phyloP scores from a whole-genome alignment of 306 rosid species.

The Oxytropis ochrocephala region DNA sequence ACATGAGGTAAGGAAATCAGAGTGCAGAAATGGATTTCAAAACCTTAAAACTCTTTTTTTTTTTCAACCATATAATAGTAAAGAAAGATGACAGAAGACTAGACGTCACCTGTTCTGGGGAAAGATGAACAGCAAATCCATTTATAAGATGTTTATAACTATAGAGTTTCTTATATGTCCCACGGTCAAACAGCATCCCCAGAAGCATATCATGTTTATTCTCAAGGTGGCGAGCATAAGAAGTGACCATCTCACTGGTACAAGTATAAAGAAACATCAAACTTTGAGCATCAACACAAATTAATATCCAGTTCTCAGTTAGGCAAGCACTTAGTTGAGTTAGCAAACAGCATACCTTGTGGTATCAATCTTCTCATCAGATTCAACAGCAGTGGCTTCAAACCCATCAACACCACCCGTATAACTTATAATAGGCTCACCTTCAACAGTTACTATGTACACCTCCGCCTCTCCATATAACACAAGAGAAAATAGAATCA shows the following conservation, averaged over 20 bases:
- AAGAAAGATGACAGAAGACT: conserved; percentile 4
- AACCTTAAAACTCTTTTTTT: background rate
- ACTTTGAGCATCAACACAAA: background rate
- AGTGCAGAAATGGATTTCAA: conserved; percentile 20
- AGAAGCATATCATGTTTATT: conserved; percentile 92
- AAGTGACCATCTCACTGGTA: conserved; percentile 64
- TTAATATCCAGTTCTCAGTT: conserved; percentile 8
- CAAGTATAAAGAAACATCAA: conserved; percentile 7
- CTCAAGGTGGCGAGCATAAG: conserved; percentile 90
- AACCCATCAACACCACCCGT: conserved; percentile 57
- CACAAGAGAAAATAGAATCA: conserved; percentile 30
- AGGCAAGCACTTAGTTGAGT: background rate
- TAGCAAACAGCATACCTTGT: conserved; percentile 47
- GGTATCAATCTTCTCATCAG: conserved; percentile 38
- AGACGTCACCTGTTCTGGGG: conserved; percentile 88
- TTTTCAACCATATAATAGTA: background rate
- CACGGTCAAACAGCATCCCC: conserved; percentile 72
- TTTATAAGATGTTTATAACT: conserved; percentile 91
- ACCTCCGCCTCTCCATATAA: conserved; percentile 55
- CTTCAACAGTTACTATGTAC: conserved; percentile 81
- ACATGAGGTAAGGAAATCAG: conserved; percentile 29
- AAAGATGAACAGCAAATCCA: conserved; percentile 90
- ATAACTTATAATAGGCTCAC: conserved; percentile 88
- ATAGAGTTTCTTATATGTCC: conserved; percentile 74
- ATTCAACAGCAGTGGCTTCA: conserved; percentile 39